Evolutionary conservation across 1,284 basidiomycete genomes (phyloP), one percentile per base, ranked within the genome.

Genomic region (Takashimella koratensis): DNA sequence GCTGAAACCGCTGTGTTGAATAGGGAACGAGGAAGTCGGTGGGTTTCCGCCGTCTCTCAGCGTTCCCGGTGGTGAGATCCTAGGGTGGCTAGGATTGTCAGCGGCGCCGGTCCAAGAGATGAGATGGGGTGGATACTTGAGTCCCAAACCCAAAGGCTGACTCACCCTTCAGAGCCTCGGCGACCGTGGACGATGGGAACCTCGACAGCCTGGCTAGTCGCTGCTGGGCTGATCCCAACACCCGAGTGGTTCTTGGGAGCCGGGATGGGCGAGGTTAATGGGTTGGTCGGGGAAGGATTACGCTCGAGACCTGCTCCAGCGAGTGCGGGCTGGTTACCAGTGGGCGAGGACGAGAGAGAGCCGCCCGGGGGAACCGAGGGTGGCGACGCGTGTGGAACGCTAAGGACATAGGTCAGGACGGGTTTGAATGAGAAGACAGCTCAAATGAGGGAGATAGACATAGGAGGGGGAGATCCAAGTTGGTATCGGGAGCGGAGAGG

Each of bases 331-430:
- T 4, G 12, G 21, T 8, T 41, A 20, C 59, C 63, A 24, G 69
- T 70, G 21, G 75, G 75, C 16, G 73, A 73, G 8, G 72, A 73
- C 11, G 68, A 66, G 30, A 74, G 66, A 25, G 62, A 66, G 22
- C 64, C 64, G 46, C 54, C 51, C 4, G 60, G 57, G 22, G 54
- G 57, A 42, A 59, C 58, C 51, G 57, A 50, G n/a, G 73, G 71
- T 16, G 70, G 72, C 19, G 72, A 73, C 11, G 71, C 74, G 63
- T 76, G 75, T 3, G 71, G 75, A 36, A 76, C 64, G 27, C 74
- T 75, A 60, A 10, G 20, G n/a, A 36, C 10, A 39, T 39, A n/a
- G 44, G 43, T 51, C 19, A 45, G 47, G 39, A n/a, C 20, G 16
- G 42, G 21, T 42, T 23, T 5, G 24, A 12, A 20, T 25, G 8